Percentiles rank a stretch among this genome's conserved stretches.
These are phyloP conservation scores for Mucor irregularis DNA, from an alignment of 371 early-diverging fungal species.

Conservation along the genomic window DNA sequence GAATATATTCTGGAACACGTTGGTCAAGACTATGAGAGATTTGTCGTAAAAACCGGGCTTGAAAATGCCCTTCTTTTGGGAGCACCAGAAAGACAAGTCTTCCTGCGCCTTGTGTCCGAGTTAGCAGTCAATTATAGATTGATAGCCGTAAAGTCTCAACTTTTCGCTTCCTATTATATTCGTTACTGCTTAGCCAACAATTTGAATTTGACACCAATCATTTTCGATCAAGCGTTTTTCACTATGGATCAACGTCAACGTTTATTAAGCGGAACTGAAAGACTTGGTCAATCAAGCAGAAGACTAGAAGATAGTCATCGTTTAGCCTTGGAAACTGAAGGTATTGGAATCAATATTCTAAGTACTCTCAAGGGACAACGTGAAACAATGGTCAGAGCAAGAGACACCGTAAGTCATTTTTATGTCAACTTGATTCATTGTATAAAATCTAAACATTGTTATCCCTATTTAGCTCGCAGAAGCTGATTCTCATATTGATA, in stretches of 20 bases:
- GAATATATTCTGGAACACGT: too few species aligned
- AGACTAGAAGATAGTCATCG: conserved; percentile 88
- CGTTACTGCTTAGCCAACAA: too few species aligned
- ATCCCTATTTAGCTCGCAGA: conserved; percentile 71
- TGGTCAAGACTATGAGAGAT: too few species aligned
- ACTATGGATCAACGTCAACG: conserved; percentile 83
- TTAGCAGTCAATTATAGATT: too few species aligned
- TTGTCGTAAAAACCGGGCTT: too few species aligned
- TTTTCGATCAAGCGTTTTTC: too few species aligned
- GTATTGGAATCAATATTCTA: conserved; percentile 83
- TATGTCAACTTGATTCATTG: background rate
- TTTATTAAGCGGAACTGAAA: conserved; percentile 82
- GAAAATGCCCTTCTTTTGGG: too few species aligned
- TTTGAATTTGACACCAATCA: conserved; percentile 63
- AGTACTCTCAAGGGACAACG: conserved; percentile 83
- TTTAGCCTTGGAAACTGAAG: conserved; percentile 90
- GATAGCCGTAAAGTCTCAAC: too few species aligned
- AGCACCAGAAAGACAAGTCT: too few species aligned
- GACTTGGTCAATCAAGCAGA: conserved; percentile 74
- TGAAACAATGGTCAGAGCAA: conserved; percentile 86
- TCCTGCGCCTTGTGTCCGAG: too few species aligned
- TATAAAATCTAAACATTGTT: too few species aligned
- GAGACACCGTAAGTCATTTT: conserved; percentile 70
- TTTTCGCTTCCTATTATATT: too few species aligned
- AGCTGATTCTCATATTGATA: conserved; percentile 89